Conservation (phyloP, 2,329 filamentous ascomycete species). For the Fusarium burgessii region DNA sequence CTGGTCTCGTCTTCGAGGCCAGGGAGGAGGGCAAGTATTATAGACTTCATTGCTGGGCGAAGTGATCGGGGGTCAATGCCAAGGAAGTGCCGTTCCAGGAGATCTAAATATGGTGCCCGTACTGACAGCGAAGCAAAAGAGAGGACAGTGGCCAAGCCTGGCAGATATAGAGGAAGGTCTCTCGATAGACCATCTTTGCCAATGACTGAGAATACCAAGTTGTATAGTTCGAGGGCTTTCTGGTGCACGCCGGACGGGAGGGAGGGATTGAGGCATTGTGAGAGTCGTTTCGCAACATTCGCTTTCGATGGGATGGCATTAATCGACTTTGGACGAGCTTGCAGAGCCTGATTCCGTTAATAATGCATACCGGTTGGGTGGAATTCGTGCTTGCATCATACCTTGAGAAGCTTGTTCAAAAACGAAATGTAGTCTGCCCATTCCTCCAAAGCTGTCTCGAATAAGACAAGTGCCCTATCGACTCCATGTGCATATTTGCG, state of each 20-base stretch:
- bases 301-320: slow-evolving; percentile 83
- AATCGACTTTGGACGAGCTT: slow-evolving; percentile 81
- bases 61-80: slow-evolving; percentile 76
- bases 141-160: slow-evolving; percentile 87
- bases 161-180: slow-evolving; percentile 89
- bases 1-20: slow-evolving; percentile 96
- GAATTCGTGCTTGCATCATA: slow-evolving; percentile 52
- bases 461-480: slow-evolving; percentile 87
- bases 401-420: slow-evolving; percentile 89
- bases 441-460: slow-evolving; percentile 94
- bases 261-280: slow-evolving; percentile 94
- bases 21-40: slow-evolving; percentile 89
- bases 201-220: slow-evolving; percentile 87
- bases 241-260: slow-evolving; percentile 97
- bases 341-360: slow-evolving; percentile 74
- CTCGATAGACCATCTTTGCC: slow-evolving; percentile 82
- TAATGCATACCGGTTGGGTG: neutral
- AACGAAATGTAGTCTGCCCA: slow-evolving; percentile 99
- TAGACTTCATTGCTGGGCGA: slow-evolving; percentile 88
- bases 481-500: slow-evolving; percentile 91
- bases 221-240: slow-evolving; percentile 95
- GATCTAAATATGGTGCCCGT: slow-evolving; percentile 83
- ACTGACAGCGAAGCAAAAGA: slow-evolving; percentile 96
- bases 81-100: slow-evolving; percentile 85
- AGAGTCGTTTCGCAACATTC: slow-evolving; percentile 87